Conservation (phyloP, 805 yeast genomes). For the Kodamaea sagamina region DNA sequence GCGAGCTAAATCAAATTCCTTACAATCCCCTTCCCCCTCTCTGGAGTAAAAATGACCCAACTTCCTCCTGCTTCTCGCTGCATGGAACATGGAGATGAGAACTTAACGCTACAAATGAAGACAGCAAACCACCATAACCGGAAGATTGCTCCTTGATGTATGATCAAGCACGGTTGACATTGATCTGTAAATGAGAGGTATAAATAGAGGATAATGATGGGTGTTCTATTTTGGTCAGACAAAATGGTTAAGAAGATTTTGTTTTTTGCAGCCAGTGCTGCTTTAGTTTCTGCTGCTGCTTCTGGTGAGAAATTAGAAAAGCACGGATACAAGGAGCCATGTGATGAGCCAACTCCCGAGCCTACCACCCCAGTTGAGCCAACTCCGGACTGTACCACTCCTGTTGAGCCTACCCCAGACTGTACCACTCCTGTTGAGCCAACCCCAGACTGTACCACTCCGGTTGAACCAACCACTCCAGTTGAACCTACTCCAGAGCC, state of each 20-base stretch:
- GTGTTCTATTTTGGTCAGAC: neutral
- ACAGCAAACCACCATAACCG: neutral
- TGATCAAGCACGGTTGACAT: neutral
- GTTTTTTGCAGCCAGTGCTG: constrained; percentile 5
- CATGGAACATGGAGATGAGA: neutral
- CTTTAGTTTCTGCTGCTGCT: neutral
- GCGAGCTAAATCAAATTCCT: too few species aligned
- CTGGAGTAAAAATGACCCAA: too few species aligned
- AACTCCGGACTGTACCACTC: neutral
- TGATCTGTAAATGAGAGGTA: neutral
- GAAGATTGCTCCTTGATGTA: neutral
- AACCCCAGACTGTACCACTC: neutral
- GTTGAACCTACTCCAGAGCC: neutral
- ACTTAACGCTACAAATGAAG: neutral
- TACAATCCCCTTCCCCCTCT: too few species aligned
- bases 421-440: neutral
- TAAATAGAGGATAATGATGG: neutral
- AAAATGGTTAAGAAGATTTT: neutral
- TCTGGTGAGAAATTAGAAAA: neutral
- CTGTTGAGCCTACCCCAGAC: neutral
- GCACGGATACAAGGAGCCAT: neutral
- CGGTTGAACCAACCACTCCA: neutral
- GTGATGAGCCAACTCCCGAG: neutral
- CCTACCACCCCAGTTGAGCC: neutral
- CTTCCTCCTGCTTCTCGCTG: neutral